These are phyloP conservation scores for Fusarium tuaranense DNA, from an alignment of 2,329 filamentous ascomycete genomes.

Conservation along the genomic window DNA sequence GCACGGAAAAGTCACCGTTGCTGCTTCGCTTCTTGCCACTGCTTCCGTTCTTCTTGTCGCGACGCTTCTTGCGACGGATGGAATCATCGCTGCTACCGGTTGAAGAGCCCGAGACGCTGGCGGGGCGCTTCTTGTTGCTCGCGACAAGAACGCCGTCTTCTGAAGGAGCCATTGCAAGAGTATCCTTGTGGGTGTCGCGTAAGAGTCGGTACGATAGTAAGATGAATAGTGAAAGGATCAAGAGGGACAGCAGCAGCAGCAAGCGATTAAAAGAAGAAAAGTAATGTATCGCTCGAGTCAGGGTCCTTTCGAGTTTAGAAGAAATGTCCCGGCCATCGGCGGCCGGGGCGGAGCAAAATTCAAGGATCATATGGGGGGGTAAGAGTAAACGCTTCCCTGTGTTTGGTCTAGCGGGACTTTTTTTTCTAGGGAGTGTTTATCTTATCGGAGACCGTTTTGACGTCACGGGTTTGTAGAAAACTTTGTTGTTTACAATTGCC, in stretches of 20 bases:
- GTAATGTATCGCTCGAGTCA: conserved; percentile 24
- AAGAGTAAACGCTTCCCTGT: neutral
- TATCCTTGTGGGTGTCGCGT: neutral
- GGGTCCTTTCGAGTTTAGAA: conserved; percentile 19
- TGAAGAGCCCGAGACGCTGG: conserved; percentile 46
- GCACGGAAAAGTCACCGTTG: conserved; percentile 40
- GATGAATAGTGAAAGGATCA: conserved; percentile 8
- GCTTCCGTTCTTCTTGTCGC: conserved; percentile 39
- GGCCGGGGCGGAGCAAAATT: conserved; percentile 27
- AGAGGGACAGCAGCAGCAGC: neutral
- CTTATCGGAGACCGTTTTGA: conserved; percentile 31
- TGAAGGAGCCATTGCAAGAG: conserved; percentile 46
- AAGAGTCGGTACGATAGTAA: conserved; percentile 1
- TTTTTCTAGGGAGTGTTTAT: conserved; percentile 34
- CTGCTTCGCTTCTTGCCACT: conserved; percentile 28
- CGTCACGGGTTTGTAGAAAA: conserved; percentile 12
- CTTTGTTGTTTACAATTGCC: neutral
- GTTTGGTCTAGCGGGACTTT: neutral
- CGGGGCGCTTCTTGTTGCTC: conserved; percentile 44
- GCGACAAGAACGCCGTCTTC: conserved; percentile 36
- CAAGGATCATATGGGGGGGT: conserved; percentile 36
- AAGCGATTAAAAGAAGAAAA: neutral
- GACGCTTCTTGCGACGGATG: conserved; percentile 44
- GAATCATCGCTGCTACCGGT: conserved; percentile 47
- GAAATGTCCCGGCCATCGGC: neutral